Evolutionary conservation across 2,329 filamentous ascomycete genomes (phyloP).

Genomic region (Escovopsis sp.): DNA sequence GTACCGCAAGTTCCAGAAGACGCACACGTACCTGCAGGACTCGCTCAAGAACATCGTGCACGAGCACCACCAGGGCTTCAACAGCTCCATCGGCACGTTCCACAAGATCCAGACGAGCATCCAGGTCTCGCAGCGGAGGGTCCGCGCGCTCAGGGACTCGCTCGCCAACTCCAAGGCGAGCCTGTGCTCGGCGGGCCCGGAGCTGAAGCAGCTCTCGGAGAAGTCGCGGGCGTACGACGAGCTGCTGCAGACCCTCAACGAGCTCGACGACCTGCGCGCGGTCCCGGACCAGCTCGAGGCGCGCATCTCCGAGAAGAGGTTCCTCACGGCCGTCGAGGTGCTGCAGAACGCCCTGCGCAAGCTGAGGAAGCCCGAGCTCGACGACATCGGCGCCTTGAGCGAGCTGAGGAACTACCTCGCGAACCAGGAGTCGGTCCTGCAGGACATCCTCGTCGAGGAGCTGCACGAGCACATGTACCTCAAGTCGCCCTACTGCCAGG

Average conservation of each 20-base stretch:
- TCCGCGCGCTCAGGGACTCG: conserved; percentile 71
- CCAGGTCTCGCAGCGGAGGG: conserved; percentile 70
- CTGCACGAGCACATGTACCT: conserved; percentile 94
- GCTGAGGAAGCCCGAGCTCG: conserved; percentile 75
- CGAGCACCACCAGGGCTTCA: conserved; percentile 98
- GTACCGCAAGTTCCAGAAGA: conserved; percentile 69
- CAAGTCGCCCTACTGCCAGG: conserved; percentile 94
- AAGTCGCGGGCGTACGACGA: conserved; percentile 84
- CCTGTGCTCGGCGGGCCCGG: conserved; percentile 73
- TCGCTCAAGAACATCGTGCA: conserved; percentile 92
- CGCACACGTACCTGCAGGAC: conserved; percentile 78
- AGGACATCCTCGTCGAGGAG: conserved; percentile 94
- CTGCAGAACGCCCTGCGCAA: conserved; percentile 75
- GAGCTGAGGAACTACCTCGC: conserved; percentile 78
- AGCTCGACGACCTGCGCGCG: conserved; percentile 74
- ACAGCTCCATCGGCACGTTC: conserved; percentile 96
- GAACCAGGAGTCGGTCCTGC: conserved; percentile 83
- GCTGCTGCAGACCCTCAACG: conserved; percentile 67
- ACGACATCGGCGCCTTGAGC: conserved; percentile 75
- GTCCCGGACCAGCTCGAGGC: conserved; percentile 89
- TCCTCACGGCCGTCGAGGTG: conserved; percentile 82
- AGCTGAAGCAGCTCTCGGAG: conserved; percentile 77
- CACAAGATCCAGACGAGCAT: conserved; percentile 97
- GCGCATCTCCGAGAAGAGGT: conserved; percentile 89
- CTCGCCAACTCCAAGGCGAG: conserved; percentile 66